phyloP scores from a whole-genome alignment of 306 rosid species.

The Acmispon strigosus region DNA sequence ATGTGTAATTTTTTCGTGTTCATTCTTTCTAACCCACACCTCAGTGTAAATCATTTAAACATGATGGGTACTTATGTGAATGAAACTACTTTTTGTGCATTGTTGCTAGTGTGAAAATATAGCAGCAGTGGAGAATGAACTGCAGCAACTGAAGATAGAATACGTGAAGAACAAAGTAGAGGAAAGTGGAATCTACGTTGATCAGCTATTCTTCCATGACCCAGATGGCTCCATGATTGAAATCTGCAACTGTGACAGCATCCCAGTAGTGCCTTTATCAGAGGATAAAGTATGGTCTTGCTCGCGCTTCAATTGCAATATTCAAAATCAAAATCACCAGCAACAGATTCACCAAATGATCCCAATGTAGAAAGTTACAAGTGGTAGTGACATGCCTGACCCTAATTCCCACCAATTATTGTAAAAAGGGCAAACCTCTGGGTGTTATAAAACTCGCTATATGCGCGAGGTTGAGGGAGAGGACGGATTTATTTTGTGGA shows the following conservation, averaged over 20 bases:
- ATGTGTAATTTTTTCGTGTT: too few relatives aligned
- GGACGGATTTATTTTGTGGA: too few relatives aligned
- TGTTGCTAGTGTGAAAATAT: slow-evolving; percentile 58
- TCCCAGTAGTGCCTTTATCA: slow-evolving; percentile 53
- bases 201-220: slow-evolving; percentile 84
- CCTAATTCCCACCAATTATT: slow-evolving; percentile 10
- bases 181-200: slow-evolving; percentile 56
- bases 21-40: too few relatives aligned
- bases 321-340: slow-evolving; percentile 24
- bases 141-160: slow-evolving; percentile 56
- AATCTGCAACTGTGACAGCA: slow-evolving; percentile 74
- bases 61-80: too few relatives aligned
- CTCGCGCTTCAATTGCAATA: slow-evolving; percentile 35
- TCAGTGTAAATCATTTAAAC: too few relatives aligned
- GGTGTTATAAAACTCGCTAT: too few relatives aligned
- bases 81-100: not conserved
- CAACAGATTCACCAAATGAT: slow-evolving; percentile 31
- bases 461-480: too few relatives aligned
- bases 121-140: slow-evolving; percentile 43
- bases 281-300: slow-evolving; percentile 27
- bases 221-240: slow-evolving; percentile 81
- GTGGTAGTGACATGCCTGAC: not conserved
- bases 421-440: too few relatives aligned
- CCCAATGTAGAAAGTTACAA: slow-evolving; percentile 9
- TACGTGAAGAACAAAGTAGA: slow-evolving; percentile 54